phyloP scores from a whole-genome alignment of 2,329 filamentous ascomycete genomes.

The Pseudocercospora pini-densiflorae region DNA sequence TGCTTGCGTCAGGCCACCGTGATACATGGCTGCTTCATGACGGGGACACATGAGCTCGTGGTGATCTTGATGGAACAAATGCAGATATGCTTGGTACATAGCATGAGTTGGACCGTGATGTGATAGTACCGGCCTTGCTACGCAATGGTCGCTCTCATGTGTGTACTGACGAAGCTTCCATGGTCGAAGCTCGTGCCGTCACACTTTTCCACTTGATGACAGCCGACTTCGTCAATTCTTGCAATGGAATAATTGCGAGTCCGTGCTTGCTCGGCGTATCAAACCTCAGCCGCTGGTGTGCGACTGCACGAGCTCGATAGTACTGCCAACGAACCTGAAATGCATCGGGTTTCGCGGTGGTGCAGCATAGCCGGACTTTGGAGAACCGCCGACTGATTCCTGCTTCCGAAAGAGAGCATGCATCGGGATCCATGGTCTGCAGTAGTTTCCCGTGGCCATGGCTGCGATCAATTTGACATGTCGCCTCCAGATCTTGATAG shows the following conservation, averaged over 20 bases:
- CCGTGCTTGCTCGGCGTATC: not conserved
- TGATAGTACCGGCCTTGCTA: not conserved
- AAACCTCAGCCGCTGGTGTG: not conserved
- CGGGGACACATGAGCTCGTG: not conserved
- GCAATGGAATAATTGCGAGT: not conserved
- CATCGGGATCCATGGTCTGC: not conserved
- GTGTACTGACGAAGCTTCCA: too few relatives aligned
- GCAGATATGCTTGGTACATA: not conserved
- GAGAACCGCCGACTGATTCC: not conserved
- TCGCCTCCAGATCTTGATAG: not conserved
- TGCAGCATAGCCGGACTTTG: not conserved
- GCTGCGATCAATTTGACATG: not conserved
- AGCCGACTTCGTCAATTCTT: not conserved
- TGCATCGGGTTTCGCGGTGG: not conserved
- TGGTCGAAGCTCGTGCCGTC: too few relatives aligned
- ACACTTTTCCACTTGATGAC: not conserved
- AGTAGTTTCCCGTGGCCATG: not conserved
- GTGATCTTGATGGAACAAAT: not conserved
- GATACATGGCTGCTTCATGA: constrained; percentile 17
- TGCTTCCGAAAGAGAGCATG: constrained; percentile 5
- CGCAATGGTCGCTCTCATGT: too few relatives aligned
- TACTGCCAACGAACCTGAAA: not conserved
- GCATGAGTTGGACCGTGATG: not conserved
- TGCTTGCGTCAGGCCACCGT: not conserved
- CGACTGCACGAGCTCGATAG: too few relatives aligned